Base-by-base conservation (phyloP, 495 filamentous ascomycete species). In the Immersiella caudata region DNA sequence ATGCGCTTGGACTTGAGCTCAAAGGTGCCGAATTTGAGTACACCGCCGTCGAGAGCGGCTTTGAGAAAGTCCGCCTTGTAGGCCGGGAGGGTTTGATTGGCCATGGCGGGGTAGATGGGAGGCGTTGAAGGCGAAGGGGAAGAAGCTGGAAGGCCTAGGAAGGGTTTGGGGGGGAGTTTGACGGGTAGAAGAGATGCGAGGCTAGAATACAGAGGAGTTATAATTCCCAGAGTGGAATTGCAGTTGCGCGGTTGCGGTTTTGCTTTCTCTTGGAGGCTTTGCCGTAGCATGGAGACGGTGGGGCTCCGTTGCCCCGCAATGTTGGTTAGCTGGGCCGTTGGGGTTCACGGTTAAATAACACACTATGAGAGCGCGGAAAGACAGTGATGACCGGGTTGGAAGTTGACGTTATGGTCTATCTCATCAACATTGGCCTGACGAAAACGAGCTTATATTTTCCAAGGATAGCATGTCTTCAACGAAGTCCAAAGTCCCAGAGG, bases 1-100 rank as follows among this genome's bases (percentile, higher is more conserved):
- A 88, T 85, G 69, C 95, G 93, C 70, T 90, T 90, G 64, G 94
- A 97, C 79, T 99, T 99, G 69, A 99, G 85, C 64, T 87, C 89
- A 83, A 89, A 97, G 72, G 85, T 88, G 76, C 95, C 94, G 81
- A 99, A 97, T 51, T 89, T 90, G 65, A 97, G 89, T 77, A 93
- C 89, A 66, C 87, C 87, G 79, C 88, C 89, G 46, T 81, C 77
- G 73, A 95, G 84, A 75, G 92, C 86, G 51, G 91, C 85, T 56
- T 85, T 78, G 18, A 97, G 84, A 78, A 99, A 91, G 40, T 84
- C 80, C 61, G 84, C 75, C 74, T 89, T 88, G 76, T 84, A 86
- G 51, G 78, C 49, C 24, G 61, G 61, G 18, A 63, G 61, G 40
- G 40, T 46, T 46, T 46, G 40, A 46, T 46, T 46, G 40, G 40